A percentile compares a stretch with the other conserved stretches of the same genome.
phyloP scores from a whole-genome alignment of 2,329 filamentous ascomycete species.

The Mollisia scopiformis region DNA sequence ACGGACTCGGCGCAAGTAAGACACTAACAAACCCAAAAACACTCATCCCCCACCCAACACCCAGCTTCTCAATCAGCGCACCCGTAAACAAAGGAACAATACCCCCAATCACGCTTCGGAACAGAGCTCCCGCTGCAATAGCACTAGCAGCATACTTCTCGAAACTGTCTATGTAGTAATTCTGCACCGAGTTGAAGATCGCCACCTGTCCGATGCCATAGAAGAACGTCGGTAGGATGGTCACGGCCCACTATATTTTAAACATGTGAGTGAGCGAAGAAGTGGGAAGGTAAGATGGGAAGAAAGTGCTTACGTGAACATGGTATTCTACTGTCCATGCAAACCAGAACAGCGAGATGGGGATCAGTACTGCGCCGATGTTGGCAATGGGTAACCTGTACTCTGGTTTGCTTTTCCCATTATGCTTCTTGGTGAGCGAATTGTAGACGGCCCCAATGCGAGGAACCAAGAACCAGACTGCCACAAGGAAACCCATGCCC shows the following conservation, averaged over 20 bases:
- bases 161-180: constrained; percentile 57
- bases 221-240: constrained; percentile 54
- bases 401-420: constrained; percentile 42
- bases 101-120: constrained; percentile 49
- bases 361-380: constrained; percentile 55
- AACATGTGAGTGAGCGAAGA: not conserved
- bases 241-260: constrained; percentile 57
- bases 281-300: not conserved
- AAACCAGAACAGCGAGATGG: constrained; percentile 60
- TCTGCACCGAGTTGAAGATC: constrained; percentile 55
- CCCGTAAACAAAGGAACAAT: constrained; percentile 50
- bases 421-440: constrained; percentile 42
- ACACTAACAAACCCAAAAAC: constrained; percentile 50
- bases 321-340: constrained; percentile 59
- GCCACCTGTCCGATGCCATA: constrained; percentile 53
- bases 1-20: constrained; percentile 49
- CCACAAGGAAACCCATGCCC: constrained; percentile 37
- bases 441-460: constrained; percentile 52
- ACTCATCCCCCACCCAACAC: constrained; percentile 53
- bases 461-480: constrained; percentile 42
- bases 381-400: constrained; percentile 48
- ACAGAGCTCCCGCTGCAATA: constrained; percentile 52
- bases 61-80: constrained; percentile 44
- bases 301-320: constrained; percentile 44
- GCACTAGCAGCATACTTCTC: constrained; percentile 52